Percentiles rank a stretch among this genome's conserved stretches.
Evolutionary conservation across 2,329 filamentous ascomycete genomes (phyloP).

Genomic region (Colletotrichum nymphaeae): DNA sequence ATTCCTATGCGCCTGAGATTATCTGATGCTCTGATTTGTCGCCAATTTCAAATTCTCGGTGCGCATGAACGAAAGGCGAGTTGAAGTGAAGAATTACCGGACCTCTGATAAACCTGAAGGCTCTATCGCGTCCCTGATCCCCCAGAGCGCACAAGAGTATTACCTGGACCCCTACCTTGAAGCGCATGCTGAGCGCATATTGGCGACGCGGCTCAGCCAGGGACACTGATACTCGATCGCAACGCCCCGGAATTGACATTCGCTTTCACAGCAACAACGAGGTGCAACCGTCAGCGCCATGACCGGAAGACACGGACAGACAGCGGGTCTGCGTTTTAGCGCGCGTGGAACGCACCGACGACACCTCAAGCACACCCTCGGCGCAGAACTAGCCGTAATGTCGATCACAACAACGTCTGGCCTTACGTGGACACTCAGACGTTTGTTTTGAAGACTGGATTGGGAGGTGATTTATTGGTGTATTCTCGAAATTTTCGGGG

Average conservation of each 20-base stretch:
- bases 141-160: background rate
- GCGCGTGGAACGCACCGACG: slow-evolving; percentile 6
- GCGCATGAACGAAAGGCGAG: background rate
- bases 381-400: background rate
- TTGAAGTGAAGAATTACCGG: background rate
- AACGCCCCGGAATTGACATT: background rate
- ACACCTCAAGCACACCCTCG: background rate
- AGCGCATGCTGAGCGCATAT: background rate
- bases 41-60: background rate
- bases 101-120: background rate
- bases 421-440: background rate
- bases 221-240: too few species aligned
- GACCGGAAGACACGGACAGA: slow-evolving; percentile 25
- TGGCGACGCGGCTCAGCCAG: background rate
- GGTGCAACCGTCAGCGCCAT: background rate
- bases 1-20: background rate
- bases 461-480: background rate
- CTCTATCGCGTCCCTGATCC: background rate
- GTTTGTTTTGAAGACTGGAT: background rate
- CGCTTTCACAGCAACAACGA: background rate
- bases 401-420: background rate
- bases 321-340: slow-evolving; percentile 15
- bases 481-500: background rate
- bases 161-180: slow-evolving; percentile 1
- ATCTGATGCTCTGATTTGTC: background rate